Evolutionary conservation across 352 stramenopile genomes (phyloP).

Genomic region (Globisporangium irregulare): DNA sequence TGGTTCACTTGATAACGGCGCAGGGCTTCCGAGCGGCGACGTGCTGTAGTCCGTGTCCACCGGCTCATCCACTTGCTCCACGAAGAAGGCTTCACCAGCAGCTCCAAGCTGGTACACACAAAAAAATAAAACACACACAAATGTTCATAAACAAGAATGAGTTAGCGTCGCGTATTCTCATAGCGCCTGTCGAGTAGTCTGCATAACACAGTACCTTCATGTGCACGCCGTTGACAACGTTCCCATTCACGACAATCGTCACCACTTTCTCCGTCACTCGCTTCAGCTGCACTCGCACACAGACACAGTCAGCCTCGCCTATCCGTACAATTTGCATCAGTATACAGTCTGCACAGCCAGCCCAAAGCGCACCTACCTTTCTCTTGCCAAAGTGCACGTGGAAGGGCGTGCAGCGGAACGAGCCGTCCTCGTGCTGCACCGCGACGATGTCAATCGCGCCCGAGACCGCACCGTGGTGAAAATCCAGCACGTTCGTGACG

Average conservation of each 20-base stretch:
- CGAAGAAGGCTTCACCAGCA: slow-evolving; percentile 76
- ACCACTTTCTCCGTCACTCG: slow-evolving; percentile 41
- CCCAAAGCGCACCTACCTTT: slow-evolving; percentile 23
- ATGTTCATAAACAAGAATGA: not conserved
- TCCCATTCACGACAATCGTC: slow-evolving; percentile 60
- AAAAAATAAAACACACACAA: no score
- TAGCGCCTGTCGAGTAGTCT: not conserved
- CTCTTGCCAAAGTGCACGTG: slow-evolving; percentile 76
- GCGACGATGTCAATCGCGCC: slow-evolving; percentile 84
- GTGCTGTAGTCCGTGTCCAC: slow-evolving; percentile 66
- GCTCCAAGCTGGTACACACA: slow-evolving; percentile 37
- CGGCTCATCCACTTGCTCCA: slow-evolving; percentile 52
- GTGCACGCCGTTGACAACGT: slow-evolving; percentile 40
- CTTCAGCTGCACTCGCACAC: slow-evolving; percentile 23
- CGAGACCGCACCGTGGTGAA: slow-evolving; percentile 52
- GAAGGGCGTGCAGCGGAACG: slow-evolving; percentile 68
- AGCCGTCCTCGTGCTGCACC: slow-evolving; percentile 68
- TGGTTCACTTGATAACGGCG: not conserved
- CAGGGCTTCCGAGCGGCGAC: slow-evolving; percentile 55
- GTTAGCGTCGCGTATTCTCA: not conserved
- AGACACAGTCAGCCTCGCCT: not conserved
- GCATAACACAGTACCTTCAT: slow-evolving; percentile 57
- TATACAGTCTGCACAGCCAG: not conserved
- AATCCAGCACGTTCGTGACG: slow-evolving; percentile 77
- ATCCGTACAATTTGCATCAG: not conserved